Base-by-base conservation (phyloP, 2,329 filamentous ascomycete genomes). In the Aspergillus pseudoglaucus region DNA sequence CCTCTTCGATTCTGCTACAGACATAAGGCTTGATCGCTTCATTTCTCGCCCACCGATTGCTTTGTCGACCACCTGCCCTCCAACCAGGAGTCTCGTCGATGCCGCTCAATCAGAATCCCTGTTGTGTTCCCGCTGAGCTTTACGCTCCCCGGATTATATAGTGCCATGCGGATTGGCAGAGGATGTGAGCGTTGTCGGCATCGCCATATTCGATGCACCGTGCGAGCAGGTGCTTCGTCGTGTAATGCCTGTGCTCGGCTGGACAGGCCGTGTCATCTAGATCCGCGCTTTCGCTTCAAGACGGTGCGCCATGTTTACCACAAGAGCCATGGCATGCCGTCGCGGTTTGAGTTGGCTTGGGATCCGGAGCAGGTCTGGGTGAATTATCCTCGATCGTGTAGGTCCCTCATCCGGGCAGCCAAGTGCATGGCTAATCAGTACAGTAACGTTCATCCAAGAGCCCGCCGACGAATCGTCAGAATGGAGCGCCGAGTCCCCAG, bases 151-250 rank as follows among this genome's bases (percentile, higher is more conserved):
- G 37, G 37, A 18, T 20, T 39, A 22, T 39, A 20, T 39, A 39
- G 37, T 38, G 54, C 51, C 48, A 65, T 64, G 62, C 60, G 62
- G 56, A 61, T 64, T 49, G 58, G 59, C 45, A 61, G 58, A 51
- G 64, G 64, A 48, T 67, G 64, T 59, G 59, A 52, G 52, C 54
- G 59, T 51, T 67, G 64, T 59, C 64, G 64, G 27, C 48, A 62
- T 62, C 64, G 64, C 51, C 64, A 67, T 58, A 64, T 66, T 30
- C 61, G 62, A 44, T 66, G 64, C 41, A 61, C 59, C 6, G 58
- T 65, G 40, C 53, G 53, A 6, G 32, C 49, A 1, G 63, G 60
- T 3, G 59, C 62, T 6, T 57, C 60, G 7, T 50, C 61, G 2
- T 66, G 64, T 47, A 59, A 57, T 25, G 49, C 59, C 27, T 67